Evolutionary conservation across 2,329 filamentous ascomycete genomes (phyloP), one percentile per base, ranked within the genome.

Genomic region (Fusarium sp.): DNA sequence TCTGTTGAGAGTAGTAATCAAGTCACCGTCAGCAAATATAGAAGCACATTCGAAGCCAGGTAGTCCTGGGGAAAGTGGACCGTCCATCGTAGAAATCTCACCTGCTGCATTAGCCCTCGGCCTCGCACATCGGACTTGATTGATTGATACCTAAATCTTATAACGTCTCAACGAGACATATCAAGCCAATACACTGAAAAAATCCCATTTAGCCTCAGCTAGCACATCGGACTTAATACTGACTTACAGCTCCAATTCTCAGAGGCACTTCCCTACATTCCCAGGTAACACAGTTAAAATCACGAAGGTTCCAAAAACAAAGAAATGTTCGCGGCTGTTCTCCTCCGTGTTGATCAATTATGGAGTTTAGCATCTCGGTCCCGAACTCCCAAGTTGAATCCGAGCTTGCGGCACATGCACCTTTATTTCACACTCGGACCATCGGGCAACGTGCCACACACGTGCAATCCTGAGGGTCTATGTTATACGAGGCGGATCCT

Each of bases 401-500:
- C 54, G 54, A 48, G 31, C 26, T 33, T 45, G 41, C 54, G 30
- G 54, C 39, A 26, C 31, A 22, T 28, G 30, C 11, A 18, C 18
- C 1, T 4, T 6, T 28, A 28, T 22, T 57, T 47, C 10, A 10
- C 18, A 9, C 18, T 53, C 56, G 44, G 56, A 26, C 44, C 26
- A 53, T 59, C 56, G 56, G 33, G 44, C 56, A 44, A 53, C 16
- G 33, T 51, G 33, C 56, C 56, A 53, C 35, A 26, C 39, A 48
- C 15, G 39, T 35, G 30, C n/a, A 26, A 48, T 11, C 6, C 7
- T 16, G 9, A 24, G 28, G 15, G 28, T 31, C 28, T 26, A 30
- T 33, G 39, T 16, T n/a, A 53, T 59, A 53, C 56, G 44, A 59
- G 56, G 56, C 9, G 5, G 7, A 53, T 22, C 33, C 44, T 36